A percentile compares a stretch with the other conserved stretches of the same genome.
Evolutionary conservation across 2,329 filamentous ascomycete species (phyloP).

Genomic region (Trichoderma koningii): DNA sequence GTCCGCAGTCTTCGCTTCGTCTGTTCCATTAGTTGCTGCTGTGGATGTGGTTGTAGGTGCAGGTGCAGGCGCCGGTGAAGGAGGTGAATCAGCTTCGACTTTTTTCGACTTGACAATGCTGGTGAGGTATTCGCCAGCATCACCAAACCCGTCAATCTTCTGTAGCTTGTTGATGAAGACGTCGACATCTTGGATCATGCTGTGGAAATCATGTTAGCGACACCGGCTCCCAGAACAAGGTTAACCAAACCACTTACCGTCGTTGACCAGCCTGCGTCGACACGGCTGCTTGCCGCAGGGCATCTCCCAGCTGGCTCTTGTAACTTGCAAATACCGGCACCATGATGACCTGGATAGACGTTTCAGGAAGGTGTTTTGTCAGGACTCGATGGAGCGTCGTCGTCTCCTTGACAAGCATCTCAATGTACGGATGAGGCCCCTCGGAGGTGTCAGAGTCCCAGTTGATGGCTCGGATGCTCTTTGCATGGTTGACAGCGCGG

Average conservation of each 20-base stretch:
- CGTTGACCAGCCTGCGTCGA: slow-evolving; percentile 68
- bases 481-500: slow-evolving; percentile 72
- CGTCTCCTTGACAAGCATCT: slow-evolving; percentile 84
- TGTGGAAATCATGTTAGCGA: slow-evolving; percentile 40
- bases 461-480: slow-evolving; percentile 70
- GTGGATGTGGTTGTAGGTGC: not conserved
- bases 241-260: slow-evolving; percentile 59
- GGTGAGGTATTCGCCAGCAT: slow-evolving; percentile 69
- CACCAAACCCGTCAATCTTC: slow-evolving; percentile 77
- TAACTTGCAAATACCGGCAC: slow-evolving; percentile 80
- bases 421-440: slow-evolving; percentile 72
- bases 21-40: slow-evolving; percentile 26
- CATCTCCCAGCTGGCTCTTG: slow-evolving; percentile 73
- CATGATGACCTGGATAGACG: slow-evolving; percentile 81
- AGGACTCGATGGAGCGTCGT: slow-evolving; percentile 81
- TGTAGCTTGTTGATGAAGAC: slow-evolving; percentile 70
- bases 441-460: slow-evolving; percentile 62
- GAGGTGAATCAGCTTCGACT: slow-evolving; percentile 36
- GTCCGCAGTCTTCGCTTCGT: slow-evolving; percentile 28
- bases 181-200: slow-evolving; percentile 75
- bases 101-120: slow-evolving; percentile 65
- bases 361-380: slow-evolving; percentile 76
- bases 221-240: not conserved
- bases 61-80: not conserved
- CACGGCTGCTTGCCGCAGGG: slow-evolving; percentile 65